These are phyloP conservation scores for Boeremia exigua DNA, from an alignment of 2,329 filamentous ascomycete species.

Conservation along the genomic window DNA sequence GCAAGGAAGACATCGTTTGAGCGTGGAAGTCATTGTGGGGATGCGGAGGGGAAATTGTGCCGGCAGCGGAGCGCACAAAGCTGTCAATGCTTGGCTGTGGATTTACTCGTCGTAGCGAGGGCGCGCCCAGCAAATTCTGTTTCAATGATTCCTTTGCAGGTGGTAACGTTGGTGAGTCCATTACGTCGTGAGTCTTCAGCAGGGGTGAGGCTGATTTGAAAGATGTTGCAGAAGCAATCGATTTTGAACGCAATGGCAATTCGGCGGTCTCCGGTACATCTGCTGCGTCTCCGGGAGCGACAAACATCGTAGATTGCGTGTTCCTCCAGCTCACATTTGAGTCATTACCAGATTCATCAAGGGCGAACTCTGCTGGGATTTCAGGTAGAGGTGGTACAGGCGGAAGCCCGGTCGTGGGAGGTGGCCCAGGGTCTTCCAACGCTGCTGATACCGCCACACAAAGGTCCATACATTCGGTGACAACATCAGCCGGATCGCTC, in stretches of 20 bases:
- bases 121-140: constrained; percentile 25
- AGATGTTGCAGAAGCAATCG: constrained; percentile 40
- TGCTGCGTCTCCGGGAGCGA: constrained; percentile 29
- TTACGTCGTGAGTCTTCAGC: constrained; percentile 48
- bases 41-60: constrained; percentile 34
- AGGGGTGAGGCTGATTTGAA: constrained; percentile 57
- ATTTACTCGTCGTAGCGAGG: constrained; percentile 28
- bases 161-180: constrained; percentile 69
- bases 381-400: constrained; percentile 52
- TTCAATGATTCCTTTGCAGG: constrained; percentile 50
- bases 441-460: constrained; percentile 55
- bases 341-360: constrained; percentile 44
- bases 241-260: constrained; percentile 26
- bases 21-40: constrained; percentile 37
- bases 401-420: constrained; percentile 55
- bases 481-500: constrained; percentile 78
- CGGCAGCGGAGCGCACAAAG: constrained; percentile 38
- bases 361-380: constrained; percentile 40
- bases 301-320: constrained; percentile 59
- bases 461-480: constrained; percentile 79
- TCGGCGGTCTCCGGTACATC: constrained; percentile 31
- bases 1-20: constrained; percentile 58
- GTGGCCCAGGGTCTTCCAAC: constrained; percentile 55
- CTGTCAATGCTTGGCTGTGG: constrained; percentile 40
- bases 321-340: constrained; percentile 59